Evolutionary conservation across 805 yeast genomes (phyloP).

Genomic region (Saturnispora mendoncae): DNA sequence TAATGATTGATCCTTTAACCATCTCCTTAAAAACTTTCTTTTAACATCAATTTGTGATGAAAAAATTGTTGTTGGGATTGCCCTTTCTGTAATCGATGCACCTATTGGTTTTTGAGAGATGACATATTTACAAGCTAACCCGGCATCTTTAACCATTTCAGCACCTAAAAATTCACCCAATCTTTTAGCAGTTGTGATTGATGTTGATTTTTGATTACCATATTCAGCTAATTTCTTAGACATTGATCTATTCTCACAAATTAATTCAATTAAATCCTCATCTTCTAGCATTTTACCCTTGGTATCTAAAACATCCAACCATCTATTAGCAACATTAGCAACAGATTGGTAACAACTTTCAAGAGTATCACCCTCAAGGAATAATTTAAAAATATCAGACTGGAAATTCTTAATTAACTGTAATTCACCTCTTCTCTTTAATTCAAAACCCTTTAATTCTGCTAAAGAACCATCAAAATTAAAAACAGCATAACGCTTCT

Average conservation of each 20-base stretch:
- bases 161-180: conserved; percentile 92
- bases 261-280: conserved; percentile 86
- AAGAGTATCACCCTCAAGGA: conserved; percentile 74
- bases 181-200: conserved; percentile 90
- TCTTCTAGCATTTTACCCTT: conserved; percentile 84
- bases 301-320: conserved; percentile 90
- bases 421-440: conserved; percentile 93
- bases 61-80: conserved; percentile 92
- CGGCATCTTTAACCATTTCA: conserved; percentile 94
- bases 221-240: conserved; percentile 85
- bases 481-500: conserved; percentile 95
- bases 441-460: conserved; percentile 92
- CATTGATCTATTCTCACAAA: conserved; percentile 95
- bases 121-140: conserved; percentile 89
- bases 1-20: conserved; percentile 75
- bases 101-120: conserved; percentile 75
- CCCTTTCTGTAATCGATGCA: conserved; percentile 92
- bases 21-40: conserved; percentile 64
- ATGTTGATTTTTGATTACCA: conserved; percentile 83
- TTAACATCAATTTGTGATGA: conserved; percentile 71
- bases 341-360: conserved; percentile 81
- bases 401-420: conserved; percentile 91
- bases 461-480: conserved; percentile 91
- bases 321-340: conserved; percentile 86
- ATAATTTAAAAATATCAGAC: conserved; percentile 84